Evolutionary conservation across 441 rosid genomes (phyloP).

Genomic region (Viola pubescens): DNA sequence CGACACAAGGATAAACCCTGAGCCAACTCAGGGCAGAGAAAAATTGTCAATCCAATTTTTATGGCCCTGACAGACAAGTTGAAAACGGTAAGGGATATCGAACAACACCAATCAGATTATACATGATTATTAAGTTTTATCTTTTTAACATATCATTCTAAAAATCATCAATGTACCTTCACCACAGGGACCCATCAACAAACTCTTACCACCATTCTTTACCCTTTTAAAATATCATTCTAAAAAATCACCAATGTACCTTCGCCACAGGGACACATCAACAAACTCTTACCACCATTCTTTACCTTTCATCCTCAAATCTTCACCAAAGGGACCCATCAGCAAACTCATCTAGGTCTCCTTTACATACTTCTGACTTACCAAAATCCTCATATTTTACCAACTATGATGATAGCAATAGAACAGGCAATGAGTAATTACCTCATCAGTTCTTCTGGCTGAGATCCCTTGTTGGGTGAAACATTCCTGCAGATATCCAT

Average conservation of each 20-base stretch:
- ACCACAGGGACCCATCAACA: no score
- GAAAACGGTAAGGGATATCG: not conserved
- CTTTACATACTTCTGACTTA: not conserved
- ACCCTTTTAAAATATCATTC: no score
- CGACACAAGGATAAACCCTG: no score
- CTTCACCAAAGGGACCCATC: not conserved
- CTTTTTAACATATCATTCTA: not conserved
- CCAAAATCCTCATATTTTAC: not conserved
- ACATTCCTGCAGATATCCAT: constrained; percentile 33
- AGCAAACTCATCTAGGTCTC: not conserved
- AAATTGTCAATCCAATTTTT: not conserved
- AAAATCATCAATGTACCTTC: not conserved
- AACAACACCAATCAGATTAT: not conserved
- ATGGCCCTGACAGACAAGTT: not conserved
- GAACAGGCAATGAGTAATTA: constrained; percentile 16
- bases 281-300: no score
- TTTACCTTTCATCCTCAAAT: not conserved
- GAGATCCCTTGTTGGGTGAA: constrained; percentile 28
- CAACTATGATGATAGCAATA: not conserved
- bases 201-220: not conserved
- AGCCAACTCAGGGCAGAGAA: not conserved
- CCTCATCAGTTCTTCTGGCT: constrained; percentile 67
- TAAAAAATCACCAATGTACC: no score
- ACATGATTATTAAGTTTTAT: not conserved
- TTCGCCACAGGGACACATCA: no score